Evolutionary conservation across 768 basidiomycete species (phyloP), one percentile per base, ranked within the genome.

Genomic region (Serendipita sp.): DNA sequence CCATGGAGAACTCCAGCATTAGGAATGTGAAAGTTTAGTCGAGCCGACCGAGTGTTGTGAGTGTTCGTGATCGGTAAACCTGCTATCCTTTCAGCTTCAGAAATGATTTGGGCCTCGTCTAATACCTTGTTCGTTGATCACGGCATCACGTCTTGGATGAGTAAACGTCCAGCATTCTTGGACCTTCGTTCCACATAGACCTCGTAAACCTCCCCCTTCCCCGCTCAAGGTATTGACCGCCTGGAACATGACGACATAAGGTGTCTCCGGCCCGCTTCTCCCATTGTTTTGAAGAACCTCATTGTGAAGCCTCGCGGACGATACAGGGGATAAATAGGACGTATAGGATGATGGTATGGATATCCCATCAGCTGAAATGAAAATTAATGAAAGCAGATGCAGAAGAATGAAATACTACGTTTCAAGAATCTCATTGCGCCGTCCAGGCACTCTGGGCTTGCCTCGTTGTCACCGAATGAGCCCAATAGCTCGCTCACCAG

Each of bases 161-260:
- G 89, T 90, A 72, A 98, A 99, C 66, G 88, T 86, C 96, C 96
- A 99, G 68, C 95, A 98, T 68, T 92, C 88, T 72, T 98, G 96
- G 38, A 96, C 79, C 66, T 82, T 82, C 1, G 84, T 78, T 14
- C 93, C 92, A 74, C 89, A 92, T 50, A 81, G 78, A 17, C 82
- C 83, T 38, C 67, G 69, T 38, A 76, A 67, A 43, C 81, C 79
- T 30, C 80, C 80, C 48, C 86, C 81, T 56, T 88, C 77, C 5
- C 85, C 92, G 63, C 88, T 90, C 43, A 99, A 77, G 64, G 93
- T 79, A 66, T 92, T 94, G 65, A 91, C 88, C 7, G 91, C 89
- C 69, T 90, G 86, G 72, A 99, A 91, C 94, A 98, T 95, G 65
- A 98, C 96, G 17, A 99, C 96, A 68, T 98, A 98, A 0, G 96